Evolutionary conservation across 169 alveolate genomes (phyloP), one percentile per base, ranked within the genome.

Genomic region (Cryptosporidium bovis): DNA sequence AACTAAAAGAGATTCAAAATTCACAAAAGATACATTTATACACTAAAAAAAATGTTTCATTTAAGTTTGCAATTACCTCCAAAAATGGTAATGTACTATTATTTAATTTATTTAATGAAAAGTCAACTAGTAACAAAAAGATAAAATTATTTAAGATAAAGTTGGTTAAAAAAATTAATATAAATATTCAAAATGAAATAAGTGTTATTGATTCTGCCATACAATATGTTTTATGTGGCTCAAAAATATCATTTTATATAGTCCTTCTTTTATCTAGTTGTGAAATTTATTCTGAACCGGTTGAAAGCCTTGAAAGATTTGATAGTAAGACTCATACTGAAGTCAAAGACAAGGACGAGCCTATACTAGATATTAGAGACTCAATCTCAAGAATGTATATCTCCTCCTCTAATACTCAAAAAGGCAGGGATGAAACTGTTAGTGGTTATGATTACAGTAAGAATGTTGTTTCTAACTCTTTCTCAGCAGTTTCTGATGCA

Each of bases 261-360:
- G 83, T 69, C 56, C 66, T 69, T 27, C 60, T 69, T 29, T 36
- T 69, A 7, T 69, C 83, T 15, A 69, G 83, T 50, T 69, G 68
- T 53, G 83, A 69, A 2, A 31, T 69, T 56, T 69, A 69, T 13
- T 51, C 44, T 10, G 46, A 69, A 24, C 48, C 15, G 16, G 10
- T 69, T 4, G 68, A 48, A 16, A 51, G 10, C 31, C 18, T 53
- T 18, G 66, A 69, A 27, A 55, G 53, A 33, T 69, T 66, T 1
- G 68, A 56, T 7, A 13, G 27, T 3, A 53, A n/a, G 20, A 53
- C 64, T 20, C 10, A 8, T 40, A 8, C 1, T 40, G 64, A 53
- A 20, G 29, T 5, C 4, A 53, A 53, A 13, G 12, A 53, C 4
- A 53, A 13, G 8, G 64, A 53, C 12, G 29, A n/a, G 4, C 12